Base-by-base conservation (phyloP, 305 asterid species). In the Plantago coronopus region DNA sequence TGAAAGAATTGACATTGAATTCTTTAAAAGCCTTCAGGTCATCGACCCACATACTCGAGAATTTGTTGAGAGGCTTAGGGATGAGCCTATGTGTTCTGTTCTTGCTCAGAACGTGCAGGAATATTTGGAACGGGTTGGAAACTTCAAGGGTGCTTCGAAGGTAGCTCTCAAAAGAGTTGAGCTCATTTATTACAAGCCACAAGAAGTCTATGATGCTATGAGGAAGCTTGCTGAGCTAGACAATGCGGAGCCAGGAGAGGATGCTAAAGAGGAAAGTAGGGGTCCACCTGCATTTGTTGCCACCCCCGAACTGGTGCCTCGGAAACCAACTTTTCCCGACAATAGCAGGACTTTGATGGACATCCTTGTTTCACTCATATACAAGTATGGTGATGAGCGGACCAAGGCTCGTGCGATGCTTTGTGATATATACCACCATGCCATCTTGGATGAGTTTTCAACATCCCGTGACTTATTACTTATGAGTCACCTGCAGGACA, bases 391-490 rank as follows among this genome's bases (percentile, higher is more conserved):
- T 16, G 69, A 82, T 73, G 89, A 82, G 84, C 62, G 97, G 47
- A 93, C 97, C 0, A 93, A 87, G 74, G 99, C 99, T 48, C 97
- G 97, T 51, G 99, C 99, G 2, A 89, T 93, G 99, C 97, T 93
- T 60, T 93, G 97, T 65, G 99, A 93, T 69, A 93, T 93, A 19
- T 93, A 93, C 68, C 84, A 93, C 54, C 96, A 93, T 62, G 96
- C 99, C 16, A 83, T 93, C 62, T 70, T 81, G 25, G 96, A 89
- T 51, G 89, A 89, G n/a, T 93, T 93, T 61, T 77, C 93, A 1
- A 79, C 82, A 45, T 74, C 99, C 18, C 95, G 97, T 13, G 97
- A 93, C 70, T 68, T 93, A 74, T 48, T 93, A 81, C 81, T 93
- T 8, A 93, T 89, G 99, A 93, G 99, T 79, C 99, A 83, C 78